Conservation (phyloP, 2,329 filamentous ascomycete species). For the Davidsoniella neocaledoniae region DNA sequence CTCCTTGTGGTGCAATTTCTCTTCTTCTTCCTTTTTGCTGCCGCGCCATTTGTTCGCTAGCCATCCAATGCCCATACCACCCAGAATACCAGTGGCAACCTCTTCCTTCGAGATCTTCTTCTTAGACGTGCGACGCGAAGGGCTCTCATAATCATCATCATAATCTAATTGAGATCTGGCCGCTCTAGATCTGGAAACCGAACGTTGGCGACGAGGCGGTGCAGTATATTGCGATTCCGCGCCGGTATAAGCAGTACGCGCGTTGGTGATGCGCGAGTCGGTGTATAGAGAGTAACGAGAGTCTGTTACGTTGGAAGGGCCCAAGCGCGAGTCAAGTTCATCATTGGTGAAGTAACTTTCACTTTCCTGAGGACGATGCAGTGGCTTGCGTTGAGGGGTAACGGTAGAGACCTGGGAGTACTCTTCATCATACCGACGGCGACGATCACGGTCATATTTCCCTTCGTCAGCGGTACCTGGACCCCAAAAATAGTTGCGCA, state of each 20-base stretch:
- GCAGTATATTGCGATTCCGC: constrained; percentile 1
- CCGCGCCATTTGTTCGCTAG: constrained; percentile 48
- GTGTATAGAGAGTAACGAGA: constrained; percentile 11
- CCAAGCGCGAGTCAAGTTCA: constrained; percentile 38
- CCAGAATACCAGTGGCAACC: constrained; percentile 25
- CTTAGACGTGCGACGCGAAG: constrained; percentile 34
- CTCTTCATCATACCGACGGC: constrained; percentile 37
- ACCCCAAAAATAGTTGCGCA: constrained; percentile 47
- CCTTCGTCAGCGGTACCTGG: constrained; percentile 39
- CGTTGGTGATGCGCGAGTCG: constrained; percentile 8
- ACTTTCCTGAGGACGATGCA: constrained; percentile 21
- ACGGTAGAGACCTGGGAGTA: constrained; percentile 47
- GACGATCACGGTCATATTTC: constrained; percentile 27
- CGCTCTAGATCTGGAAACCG: background rate
- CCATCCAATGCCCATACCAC: constrained; percentile 50
- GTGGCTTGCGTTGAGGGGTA: constrained; percentile 34
- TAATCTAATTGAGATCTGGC: constrained; percentile 26
- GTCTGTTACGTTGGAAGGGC: constrained; percentile 6
- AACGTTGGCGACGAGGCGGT: constrained; percentile 5
- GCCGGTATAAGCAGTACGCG: constrained; percentile 9
- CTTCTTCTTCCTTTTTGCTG: constrained; percentile 32
- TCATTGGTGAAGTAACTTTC: constrained; percentile 36
- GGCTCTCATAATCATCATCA: constrained; percentile 24
- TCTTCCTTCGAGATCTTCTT: constrained; percentile 14
- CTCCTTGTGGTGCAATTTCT: constrained; percentile 25